Evolutionary conservation across 176 grass and related monocot genomes (phyloP).

Genomic region (Triticum dicoccoides): DNA sequence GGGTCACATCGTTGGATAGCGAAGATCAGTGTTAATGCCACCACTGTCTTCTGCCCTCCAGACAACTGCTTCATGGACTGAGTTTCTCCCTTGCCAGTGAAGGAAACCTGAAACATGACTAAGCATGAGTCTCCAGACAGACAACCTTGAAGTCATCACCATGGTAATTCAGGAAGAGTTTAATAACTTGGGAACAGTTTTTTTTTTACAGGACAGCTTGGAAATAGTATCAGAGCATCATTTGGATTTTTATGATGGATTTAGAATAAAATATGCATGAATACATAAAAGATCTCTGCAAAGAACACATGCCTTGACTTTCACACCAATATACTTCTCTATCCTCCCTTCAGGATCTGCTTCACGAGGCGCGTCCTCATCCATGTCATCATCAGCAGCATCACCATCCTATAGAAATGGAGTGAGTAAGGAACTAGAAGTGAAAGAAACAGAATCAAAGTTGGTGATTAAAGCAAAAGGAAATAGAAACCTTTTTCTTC

Average conservation of each 20-base stretch:
- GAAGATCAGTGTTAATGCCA: constrained; percentile 91
- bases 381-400: constrained; percentile 75
- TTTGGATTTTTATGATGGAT: neutral
- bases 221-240: neutral
- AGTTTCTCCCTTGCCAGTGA: constrained; percentile 96
- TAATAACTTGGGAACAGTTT: neutral
- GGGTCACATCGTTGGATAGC: constrained; percentile 97
- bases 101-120: constrained; percentile 70
- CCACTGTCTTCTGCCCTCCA: constrained; percentile 96
- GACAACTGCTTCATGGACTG: constrained; percentile 99
- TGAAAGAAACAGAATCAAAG: neutral
- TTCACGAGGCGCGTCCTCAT: constrained; percentile 73
- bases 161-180: constrained; percentile 18
- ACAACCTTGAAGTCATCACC: neutral
- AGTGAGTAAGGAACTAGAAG: neutral
- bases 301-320: constrained; percentile 78
- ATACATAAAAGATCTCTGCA: constrained; percentile 19
- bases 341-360: constrained; percentile 89
- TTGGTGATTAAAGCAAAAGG: neutral
- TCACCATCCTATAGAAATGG: constrained; percentile 74
- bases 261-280: neutral
- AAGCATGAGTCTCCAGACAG: neutral
- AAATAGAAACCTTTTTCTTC: constrained; percentile 84
- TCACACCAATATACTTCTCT: constrained; percentile 94
- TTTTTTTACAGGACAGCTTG: neutral